Evolutionary conservation across 2,329 filamentous ascomycete genomes (phyloP).

Genomic region (Monilinia aucupariae): DNA sequence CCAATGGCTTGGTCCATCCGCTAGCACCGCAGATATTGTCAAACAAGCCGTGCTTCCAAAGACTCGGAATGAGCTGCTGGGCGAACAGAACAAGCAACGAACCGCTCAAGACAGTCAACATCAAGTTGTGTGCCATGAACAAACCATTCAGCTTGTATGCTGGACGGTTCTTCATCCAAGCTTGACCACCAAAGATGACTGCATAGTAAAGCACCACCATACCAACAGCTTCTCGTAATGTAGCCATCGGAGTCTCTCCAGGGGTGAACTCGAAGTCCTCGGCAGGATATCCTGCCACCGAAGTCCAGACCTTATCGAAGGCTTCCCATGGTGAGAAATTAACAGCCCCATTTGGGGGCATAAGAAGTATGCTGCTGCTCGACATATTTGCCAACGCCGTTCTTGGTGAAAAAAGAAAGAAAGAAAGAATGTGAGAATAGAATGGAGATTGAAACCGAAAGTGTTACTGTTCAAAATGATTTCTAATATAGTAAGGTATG

Average conservation of each 20-base stretch:
- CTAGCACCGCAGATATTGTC: slow-evolving; percentile 80
- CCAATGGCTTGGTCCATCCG: slow-evolving; percentile 91
- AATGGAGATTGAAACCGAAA: not conserved
- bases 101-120: slow-evolving; percentile 79
- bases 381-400: slow-evolving; percentile 20
- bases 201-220: slow-evolving; percentile 85
- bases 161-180: slow-evolving; percentile 81
- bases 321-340: slow-evolving; percentile 62
- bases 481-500: not conserved
- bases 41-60: slow-evolving; percentile 78
- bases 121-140: slow-evolving; percentile 95
- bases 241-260: slow-evolving; percentile 83
- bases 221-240: slow-evolving; percentile 71
- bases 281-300: slow-evolving; percentile 72
- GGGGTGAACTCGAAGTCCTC: slow-evolving; percentile 79
- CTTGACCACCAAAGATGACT: slow-evolving; percentile 86
- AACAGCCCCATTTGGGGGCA: slow-evolving; percentile 18
- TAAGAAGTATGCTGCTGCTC: slow-evolving; percentile 15
- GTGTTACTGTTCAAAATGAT: not conserved
- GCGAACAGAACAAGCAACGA: slow-evolving; percentile 76
- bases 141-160: slow-evolving; percentile 81
- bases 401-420: not conserved
- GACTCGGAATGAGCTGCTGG: slow-evolving; percentile 82
- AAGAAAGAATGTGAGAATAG: not conserved
- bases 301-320: slow-evolving; percentile 80